Evolutionary conservation across 768 basidiomycete genomes (phyloP), one percentile per base, ranked within the genome.

Genomic region (Rhodotorula sphaerocarpa): DNA sequence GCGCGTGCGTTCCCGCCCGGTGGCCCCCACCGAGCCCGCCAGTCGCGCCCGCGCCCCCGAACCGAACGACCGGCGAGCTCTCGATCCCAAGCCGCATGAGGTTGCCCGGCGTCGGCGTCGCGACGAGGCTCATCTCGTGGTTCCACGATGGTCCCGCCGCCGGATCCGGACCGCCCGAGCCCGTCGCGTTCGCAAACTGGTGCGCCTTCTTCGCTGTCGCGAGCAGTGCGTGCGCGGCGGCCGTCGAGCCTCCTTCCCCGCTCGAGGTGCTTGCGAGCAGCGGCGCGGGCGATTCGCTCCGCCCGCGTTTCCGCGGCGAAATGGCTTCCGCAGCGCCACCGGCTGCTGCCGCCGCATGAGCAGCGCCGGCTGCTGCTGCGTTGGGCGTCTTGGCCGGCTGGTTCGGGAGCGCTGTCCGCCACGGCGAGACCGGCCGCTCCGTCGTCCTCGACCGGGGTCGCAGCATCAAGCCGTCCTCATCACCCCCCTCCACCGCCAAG

Each of bases 81-180:
- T 59, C 62, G 39, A 63, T 54, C 46, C 25, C 43, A n/a, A 42
- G 46, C 28, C 36, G 31, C 62, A 52, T 53, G 18, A 61, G 28
- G 28, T 36, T n/a, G 25, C 57, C 57, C n/a, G 63, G 63, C 45
- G 63, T 64, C 28, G 56, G 57, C n/a, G 63, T 64, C 45, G 63
- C 63, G 15, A 55, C 52, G 5, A 58, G 16, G 30, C 57, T 51
- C 23, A 36, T 51, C 50, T 36, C 54, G 46, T 52, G 41, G 28
- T 23, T 25, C 50, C 50, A 56, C n/a, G 50, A 3, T 3, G 33
- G 2, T 23, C 33, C 50, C 18, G 12, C 1, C 10, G n/a, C n/a
- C 6, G 16, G n/a, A 14, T 34, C 18, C 16, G 51, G n/a, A 25
- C 52, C 20, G 12, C 20, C 41, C 12, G 28, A 39, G 44, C 53